phyloP scores from a whole-genome alignment of 140 eudicot genomes.

The Stevia rebaudiana region DNA sequence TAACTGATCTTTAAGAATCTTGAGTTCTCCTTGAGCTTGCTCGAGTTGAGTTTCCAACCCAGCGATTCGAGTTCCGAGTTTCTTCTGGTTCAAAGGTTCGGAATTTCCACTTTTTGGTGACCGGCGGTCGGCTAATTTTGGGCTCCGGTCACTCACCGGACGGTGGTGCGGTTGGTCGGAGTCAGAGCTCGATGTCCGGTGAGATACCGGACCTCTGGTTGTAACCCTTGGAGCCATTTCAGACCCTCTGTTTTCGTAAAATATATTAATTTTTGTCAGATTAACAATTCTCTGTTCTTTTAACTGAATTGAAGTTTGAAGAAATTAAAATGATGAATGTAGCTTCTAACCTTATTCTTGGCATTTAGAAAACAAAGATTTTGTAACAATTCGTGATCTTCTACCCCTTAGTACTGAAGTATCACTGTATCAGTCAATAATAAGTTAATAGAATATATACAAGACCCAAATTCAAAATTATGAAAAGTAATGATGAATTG shows the following conservation, averaged over 20 bases:
- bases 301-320: not conserved
- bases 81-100: constrained; percentile 61
- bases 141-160: too few species aligned
- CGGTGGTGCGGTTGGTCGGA: constrained; percentile 64
- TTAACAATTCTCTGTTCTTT: not conserved
- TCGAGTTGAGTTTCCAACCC: constrained; percentile 87
- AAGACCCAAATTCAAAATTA: constrained; percentile 20
- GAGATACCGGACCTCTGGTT: constrained; percentile 47
- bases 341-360: constrained; percentile 34
- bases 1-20: constrained; percentile 65
- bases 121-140: constrained; percentile 54
- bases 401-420: constrained; percentile 18
- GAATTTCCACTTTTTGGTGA: constrained; percentile 57
- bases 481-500: not conserved
- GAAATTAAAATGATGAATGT: not conserved
- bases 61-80: constrained; percentile 78
- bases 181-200: constrained; percentile 67
- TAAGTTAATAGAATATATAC: not conserved
- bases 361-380: constrained; percentile 21
- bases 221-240: constrained; percentile 72
- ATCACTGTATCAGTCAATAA: too few species aligned
- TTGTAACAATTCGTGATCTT: constrained; percentile 12
- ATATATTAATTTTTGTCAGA: not conserved
- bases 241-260: constrained; percentile 38
- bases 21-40: constrained; percentile 85